Conservation (phyloP, 352 stramenopile genomes). For the Phytophthora hibernalis region DNA sequence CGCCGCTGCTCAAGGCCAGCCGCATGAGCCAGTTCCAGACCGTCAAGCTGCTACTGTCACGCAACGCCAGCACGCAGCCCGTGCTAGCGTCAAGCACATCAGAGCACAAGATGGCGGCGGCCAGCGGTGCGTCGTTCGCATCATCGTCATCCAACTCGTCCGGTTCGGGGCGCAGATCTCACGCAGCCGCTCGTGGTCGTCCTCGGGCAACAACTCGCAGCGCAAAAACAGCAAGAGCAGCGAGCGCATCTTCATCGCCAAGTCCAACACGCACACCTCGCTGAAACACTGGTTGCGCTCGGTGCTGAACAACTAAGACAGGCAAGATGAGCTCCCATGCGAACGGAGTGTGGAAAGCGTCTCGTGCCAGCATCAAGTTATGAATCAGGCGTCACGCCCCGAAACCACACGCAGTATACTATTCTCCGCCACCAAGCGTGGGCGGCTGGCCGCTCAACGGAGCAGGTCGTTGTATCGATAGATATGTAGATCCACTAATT, state of each 20-base stretch:
- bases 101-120: slow-evolving; percentile 33
- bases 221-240: slow-evolving; percentile 42
- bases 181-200: slow-evolving; percentile 42
- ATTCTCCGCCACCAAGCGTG: slow-evolving; percentile 12
- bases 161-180: slow-evolving; percentile 22
- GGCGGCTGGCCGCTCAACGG: slow-evolving; percentile 11
- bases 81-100: slow-evolving; percentile 28
- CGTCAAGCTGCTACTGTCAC: slow-evolving; percentile 72
- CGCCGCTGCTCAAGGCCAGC: slow-evolving; percentile 78
- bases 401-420: slow-evolving; percentile 36
- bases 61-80: slow-evolving; percentile 48
- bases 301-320: slow-evolving; percentile 60
- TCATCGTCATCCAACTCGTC: slow-evolving; percentile 28
- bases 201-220: slow-evolving; percentile 25
- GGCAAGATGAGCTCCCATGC: slow-evolving; percentile 4
- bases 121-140: slow-evolving; percentile 34
- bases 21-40: slow-evolving; percentile 85
- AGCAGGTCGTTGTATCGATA: slow-evolving; percentile 33
- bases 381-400: slow-evolving; percentile 16
- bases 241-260: slow-evolving; percentile 65
- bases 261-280: slow-evolving; percentile 76
- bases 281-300: slow-evolving; percentile 76
- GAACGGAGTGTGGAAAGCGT: slow-evolving; percentile 27
- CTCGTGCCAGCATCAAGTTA: slow-evolving; percentile 26
- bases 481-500: slow-evolving; percentile 47